These are phyloP conservation scores for Aristolochia contorta DNA, from an alignment of 164 flowering plant genomes.

Conservation along the genomic window DNA sequence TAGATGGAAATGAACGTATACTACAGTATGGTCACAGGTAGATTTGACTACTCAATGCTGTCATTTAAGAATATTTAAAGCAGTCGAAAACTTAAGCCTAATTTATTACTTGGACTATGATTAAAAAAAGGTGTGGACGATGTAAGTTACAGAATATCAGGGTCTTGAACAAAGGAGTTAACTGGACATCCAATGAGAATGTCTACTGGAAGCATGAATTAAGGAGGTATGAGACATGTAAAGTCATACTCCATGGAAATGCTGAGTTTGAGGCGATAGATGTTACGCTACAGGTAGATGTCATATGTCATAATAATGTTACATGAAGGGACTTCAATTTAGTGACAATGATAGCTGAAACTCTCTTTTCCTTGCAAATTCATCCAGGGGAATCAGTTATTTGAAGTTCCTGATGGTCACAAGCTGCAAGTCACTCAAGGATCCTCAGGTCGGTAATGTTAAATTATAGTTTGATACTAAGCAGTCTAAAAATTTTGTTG, in stretches of 20 bases:
- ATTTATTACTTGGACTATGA: slow-evolving; percentile 1
- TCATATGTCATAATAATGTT: background rate
- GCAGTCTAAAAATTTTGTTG: background rate
- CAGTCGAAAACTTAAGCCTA: background rate
- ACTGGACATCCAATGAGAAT: slow-evolving; percentile 63
- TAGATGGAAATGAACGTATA: slow-evolving; percentile 37
- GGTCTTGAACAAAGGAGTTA: slow-evolving; percentile 68
- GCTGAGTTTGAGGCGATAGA: slow-evolving; percentile 91
- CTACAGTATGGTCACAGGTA: slow-evolving; percentile 86
- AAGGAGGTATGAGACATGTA: slow-evolving; percentile 52
- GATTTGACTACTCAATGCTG: background rate
- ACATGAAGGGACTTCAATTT: background rate
- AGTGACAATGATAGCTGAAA: background rate
- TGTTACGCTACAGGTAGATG: slow-evolving; percentile 56
- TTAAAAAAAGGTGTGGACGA: slow-evolving; percentile 59
- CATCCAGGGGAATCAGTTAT: slow-evolving; percentile 74
- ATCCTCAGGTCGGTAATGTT: slow-evolving; percentile 41
- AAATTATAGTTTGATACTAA: background rate
- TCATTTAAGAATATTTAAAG: background rate
- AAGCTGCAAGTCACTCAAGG: slow-evolving; percentile 57
- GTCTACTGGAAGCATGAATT: slow-evolving; percentile 87
- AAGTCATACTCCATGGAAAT: slow-evolving; percentile 82
- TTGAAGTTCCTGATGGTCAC: slow-evolving; percentile 86
- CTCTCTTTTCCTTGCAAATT: background rate
- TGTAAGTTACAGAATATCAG: slow-evolving; percentile 71